Conservation (phyloP, 305 asterid genomes). For the Striga hermonthica region DNA sequence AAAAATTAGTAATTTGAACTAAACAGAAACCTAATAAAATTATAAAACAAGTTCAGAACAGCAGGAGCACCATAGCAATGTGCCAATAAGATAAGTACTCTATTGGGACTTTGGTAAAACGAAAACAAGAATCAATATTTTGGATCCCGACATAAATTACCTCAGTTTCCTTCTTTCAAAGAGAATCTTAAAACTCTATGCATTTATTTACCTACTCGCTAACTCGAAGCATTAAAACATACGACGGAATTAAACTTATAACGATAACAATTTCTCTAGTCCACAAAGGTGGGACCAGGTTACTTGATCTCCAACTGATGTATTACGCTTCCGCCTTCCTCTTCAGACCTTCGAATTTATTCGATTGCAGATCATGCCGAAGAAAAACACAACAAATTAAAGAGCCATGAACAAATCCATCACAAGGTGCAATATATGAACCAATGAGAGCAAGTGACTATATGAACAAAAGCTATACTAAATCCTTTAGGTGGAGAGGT, state of each 20-base stretch:
- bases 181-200: too few species aligned
- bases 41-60: slow-evolving; percentile 3
- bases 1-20: slow-evolving; percentile 24
- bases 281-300: background rate
- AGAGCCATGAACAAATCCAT: background rate
- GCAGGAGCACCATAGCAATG: slow-evolving; percentile 15
- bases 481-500: background rate
- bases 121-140: background rate
- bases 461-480: background rate
- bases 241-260: background rate
- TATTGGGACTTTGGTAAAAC: background rate
- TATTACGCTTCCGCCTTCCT: background rate
- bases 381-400: background rate
- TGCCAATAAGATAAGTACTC: background rate
- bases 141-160: background rate
- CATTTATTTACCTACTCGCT: too few species aligned
- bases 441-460: background rate
- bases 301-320: background rate
- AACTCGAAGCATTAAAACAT: background rate
- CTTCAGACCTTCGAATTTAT: background rate
- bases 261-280: background rate
- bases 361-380: background rate
- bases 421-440: background rate
- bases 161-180: background rate
- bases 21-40: slow-evolving; percentile 23